phyloP scores from a whole-genome alignment of 768 basidiomycete species.

The Leccinum barrowsii region DNA sequence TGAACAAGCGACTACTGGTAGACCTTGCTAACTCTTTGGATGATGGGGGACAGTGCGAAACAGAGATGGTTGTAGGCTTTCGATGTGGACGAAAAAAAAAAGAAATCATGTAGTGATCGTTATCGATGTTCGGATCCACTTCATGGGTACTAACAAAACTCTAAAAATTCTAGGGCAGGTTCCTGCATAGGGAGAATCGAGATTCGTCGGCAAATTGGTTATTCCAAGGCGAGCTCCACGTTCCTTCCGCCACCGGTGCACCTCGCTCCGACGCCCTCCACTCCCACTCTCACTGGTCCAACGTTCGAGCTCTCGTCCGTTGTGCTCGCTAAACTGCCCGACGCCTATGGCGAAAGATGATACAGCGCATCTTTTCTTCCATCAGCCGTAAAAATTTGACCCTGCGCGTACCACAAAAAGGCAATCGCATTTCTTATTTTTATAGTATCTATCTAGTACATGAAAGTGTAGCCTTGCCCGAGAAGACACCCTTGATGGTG shows the following conservation, averaged over 20 bases:
- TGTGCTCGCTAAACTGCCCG: too few relatives aligned
- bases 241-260: too few relatives aligned
- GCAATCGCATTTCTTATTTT: too few relatives aligned
- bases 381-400: too few relatives aligned
- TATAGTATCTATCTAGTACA: too few relatives aligned
- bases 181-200: background rate
- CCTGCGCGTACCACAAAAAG: too few relatives aligned
- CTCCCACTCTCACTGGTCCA: too few relatives aligned
- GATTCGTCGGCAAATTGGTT: background rate
- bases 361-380: too few relatives aligned
- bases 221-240: too few relatives aligned
- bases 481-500: constrained; percentile 88
- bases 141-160: background rate
- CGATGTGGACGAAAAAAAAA: background rate
- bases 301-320: too few relatives aligned
- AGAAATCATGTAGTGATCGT: background rate
- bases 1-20: background rate
- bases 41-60: background rate
- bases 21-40: background rate
- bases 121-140: background rate
- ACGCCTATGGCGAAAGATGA: background rate
- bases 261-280: too few relatives aligned
- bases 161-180: background rate
- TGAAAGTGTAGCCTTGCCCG: constrained; percentile 57
- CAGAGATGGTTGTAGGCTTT: background rate